Evolutionary conservation across 2,329 filamentous ascomycete genomes (phyloP).

Genomic region (Phyllosticta citribraziliensis): DNA sequence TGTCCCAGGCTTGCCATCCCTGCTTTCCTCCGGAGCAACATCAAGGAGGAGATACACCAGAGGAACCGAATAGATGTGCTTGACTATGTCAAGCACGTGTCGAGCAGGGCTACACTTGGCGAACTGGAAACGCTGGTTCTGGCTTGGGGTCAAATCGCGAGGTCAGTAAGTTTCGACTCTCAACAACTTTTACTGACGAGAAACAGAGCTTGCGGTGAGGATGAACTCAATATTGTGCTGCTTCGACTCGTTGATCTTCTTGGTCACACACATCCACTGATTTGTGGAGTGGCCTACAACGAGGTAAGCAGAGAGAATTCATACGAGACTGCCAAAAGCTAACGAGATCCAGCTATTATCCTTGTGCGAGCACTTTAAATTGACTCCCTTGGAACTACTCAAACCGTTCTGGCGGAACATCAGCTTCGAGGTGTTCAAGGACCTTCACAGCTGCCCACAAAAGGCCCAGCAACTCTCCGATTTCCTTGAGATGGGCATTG

Average conservation of each 20-base stretch:
- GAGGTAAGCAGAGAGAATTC: conserved; percentile 44
- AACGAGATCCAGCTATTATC: conserved; percentile 48
- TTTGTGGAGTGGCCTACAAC: conserved; percentile 73
- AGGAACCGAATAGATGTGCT: conserved; percentile 63
- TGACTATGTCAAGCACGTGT: conserved; percentile 60
- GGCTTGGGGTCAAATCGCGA: conserved; percentile 76
- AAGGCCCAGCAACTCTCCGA: conserved; percentile 73
- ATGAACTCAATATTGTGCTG: conserved; percentile 78
- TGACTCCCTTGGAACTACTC: conserved; percentile 60
- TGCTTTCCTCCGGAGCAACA: conserved; percentile 49
- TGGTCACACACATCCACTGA: conserved; percentile 68
- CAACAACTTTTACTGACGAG: conserved; percentile 35
- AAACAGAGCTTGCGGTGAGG: conserved; percentile 49
- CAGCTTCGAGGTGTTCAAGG: conserved; percentile 72
- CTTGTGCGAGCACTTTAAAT: conserved; percentile 55
- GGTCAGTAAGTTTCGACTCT: conserved; percentile 33
- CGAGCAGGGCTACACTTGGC: conserved; percentile 55
- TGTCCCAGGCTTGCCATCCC: conserved; percentile 49
- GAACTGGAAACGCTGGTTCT: conserved; percentile 77
- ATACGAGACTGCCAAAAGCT: not conserved
- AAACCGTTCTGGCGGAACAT: conserved; percentile 83
- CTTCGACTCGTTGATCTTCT: conserved; percentile 78
- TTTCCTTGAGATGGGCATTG: conserved; percentile 64
- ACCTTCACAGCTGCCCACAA: conserved; percentile 71
- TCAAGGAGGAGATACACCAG: conserved; percentile 39